Evolutionary conservation across 2,329 filamentous ascomycete genomes (phyloP), one percentile per base, ranked within the genome.

Genomic region (Ploettnerulaceae sp.): DNA sequence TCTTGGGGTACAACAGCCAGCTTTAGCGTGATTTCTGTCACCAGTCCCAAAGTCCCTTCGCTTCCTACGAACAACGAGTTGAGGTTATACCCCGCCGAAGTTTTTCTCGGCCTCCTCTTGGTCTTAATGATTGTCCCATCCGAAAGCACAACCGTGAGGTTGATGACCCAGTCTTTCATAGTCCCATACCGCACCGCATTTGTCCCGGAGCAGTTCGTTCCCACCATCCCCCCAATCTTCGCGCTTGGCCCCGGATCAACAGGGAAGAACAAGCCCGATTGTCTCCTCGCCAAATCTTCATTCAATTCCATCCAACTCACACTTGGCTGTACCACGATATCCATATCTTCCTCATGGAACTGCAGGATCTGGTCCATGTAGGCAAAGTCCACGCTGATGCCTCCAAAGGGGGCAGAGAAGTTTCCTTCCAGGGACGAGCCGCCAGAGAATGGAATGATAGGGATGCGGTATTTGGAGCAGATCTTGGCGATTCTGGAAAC

Each of bases 221-320:
- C 85, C 21, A 90, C 79, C 86, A 91, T 91, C 32, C 86, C 86
- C 39, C 86, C 86, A 57, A 90, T 88, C 68, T 84, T 86, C 12
- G 86, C 84, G 56, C 73, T 78, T 49, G 77, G 78, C 42, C 55
- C 69, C 9, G 90, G 90, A 60, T 96, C 90, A 9, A 95, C 82
- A 1, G 90, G 90, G 63, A 95, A 94, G 69, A 95, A 95, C 1
- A 96, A 76, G 0, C 87, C 87, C 3, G 79, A 82, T 29, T 78
- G 74, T 66, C 84, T 79, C 60, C 86, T 81, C 38, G 81, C 74
- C 35, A 82, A 64, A 57, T 79, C 69, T 54, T 84, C 80, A 59
- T 96, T 96, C 48, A 96, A 69, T 42, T 86, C 81, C 76, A 94
- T 89, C 89, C 89, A 96, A n/a, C 85, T 84, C 7, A 96, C 83